Percentiles rank a stretch among this genome's conserved stretches.
Conservation (phyloP, 2,329 filamentous ascomycete species). For the Mycosphaerelloides madeirae region DNA sequence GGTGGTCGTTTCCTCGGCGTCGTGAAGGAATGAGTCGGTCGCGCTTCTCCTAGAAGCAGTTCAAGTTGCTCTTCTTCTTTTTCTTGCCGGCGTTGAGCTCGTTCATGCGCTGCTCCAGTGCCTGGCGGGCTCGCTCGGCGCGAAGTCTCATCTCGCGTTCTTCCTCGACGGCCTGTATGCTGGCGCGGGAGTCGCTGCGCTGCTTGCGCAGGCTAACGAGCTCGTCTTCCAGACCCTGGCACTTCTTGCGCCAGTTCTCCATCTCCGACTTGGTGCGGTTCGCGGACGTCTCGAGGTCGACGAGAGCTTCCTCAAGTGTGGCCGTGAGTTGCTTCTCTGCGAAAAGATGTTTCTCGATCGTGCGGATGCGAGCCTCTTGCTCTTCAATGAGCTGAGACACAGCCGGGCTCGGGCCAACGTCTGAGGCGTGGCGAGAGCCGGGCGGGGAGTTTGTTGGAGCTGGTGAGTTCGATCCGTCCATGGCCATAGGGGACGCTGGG, state of each 20-base stretch:
- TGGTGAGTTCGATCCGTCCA: constrained; percentile 52
- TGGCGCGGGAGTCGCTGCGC: constrained; percentile 53
- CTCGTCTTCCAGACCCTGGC: constrained; percentile 67
- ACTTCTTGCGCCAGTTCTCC: constrained; percentile 86
- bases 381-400: constrained; percentile 83
- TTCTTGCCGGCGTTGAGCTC: constrained; percentile 77
- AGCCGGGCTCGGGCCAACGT: constrained; percentile 54
- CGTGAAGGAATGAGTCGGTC: constrained; percentile 11
- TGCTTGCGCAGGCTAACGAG: constrained; percentile 60
- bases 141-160: constrained; percentile 88
- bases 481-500: constrained; percentile 54
- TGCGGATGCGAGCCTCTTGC: constrained; percentile 88
- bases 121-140: constrained; percentile 80
- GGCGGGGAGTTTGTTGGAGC: constrained; percentile 52
- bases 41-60: constrained; percentile 72
- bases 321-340: constrained; percentile 95
- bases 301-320: constrained; percentile 90
- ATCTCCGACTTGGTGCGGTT: constrained; percentile 89
- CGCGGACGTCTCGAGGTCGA: constrained; percentile 84
- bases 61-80: constrained; percentile 88
- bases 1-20: not conserved
- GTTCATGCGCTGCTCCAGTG: constrained; percentile 80
- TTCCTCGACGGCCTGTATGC: constrained; percentile 88
- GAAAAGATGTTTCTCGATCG: constrained; percentile 92
- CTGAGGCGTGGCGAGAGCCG: constrained; percentile 66